Evolutionary conservation across 768 basidiomycete species (phyloP), one percentile per base, ranked within the genome.

Genomic region (Lactarius vividus): DNA sequence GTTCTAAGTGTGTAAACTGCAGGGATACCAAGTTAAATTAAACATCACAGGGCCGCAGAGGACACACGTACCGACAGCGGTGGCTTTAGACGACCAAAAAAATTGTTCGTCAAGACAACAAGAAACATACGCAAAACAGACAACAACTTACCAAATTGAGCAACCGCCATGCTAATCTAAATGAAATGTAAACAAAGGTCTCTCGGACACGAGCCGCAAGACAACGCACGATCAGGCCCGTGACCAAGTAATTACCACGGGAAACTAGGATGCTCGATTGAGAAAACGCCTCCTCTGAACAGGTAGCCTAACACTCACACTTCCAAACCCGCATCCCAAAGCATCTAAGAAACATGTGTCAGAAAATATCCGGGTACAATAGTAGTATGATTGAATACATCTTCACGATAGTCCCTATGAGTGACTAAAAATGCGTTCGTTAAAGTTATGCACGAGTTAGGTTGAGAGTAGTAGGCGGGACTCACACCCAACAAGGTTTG

Each of bases 1-100:
- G 77, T 72, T 78, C 77, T 75, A 53, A 79, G 68, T 28, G 82
- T 80, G 68, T 79, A 86, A 8, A 72, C 84, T 72, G 28, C 49
- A 64, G 74, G 11, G 4, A 6, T 37, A 28, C n/a, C 7, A 4
- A 33, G 29, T 66, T 15, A 66, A 42, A 57, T 33, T 20, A 33
- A 64, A 33, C 23, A 18, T 29, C 28, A 26, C 7, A 16, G 4
- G 28, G 44, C 20, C 20, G 40, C 18, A 35, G 18, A 39, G 39
- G 3, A 62, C 20, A 8, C 28, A 2, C 66, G 6, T 63, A 67
- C 66, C 40, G 37, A 67, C 8, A 26, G 66, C 66, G 9, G 57
- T 46, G 11, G 26, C 66, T 67, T 44, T 33, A 54, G 16, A 29
- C 0, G 10, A 11, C 29, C n/a, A 39, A n/a, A 4, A 4, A 16